Base-by-base conservation (phyloP, 108 stramenopile species). In the Nannochloropsis gaditana region DNA sequence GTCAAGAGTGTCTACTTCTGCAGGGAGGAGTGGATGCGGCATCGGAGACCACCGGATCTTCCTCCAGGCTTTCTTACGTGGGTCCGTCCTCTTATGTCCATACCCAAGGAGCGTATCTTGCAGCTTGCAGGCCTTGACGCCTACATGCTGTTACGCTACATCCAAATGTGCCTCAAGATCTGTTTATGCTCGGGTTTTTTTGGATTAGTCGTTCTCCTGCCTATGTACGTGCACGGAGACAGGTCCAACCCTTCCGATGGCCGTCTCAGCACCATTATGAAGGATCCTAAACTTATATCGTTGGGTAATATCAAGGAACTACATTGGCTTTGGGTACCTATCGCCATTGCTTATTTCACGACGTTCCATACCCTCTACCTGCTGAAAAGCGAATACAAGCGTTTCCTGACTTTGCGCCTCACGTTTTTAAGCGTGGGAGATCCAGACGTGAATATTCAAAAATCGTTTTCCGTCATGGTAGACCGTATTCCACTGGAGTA, bases 141-240 rank as follows among this genome's bases (percentile, higher is more conserved):
- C 15, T 86, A 86, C 83, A 86, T 86, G 86, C 86, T 86, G 21
- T 31, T 86, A 21, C 17, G 86, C 17, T 86, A 45, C 42, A 80
- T 86, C 9, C 45, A 17, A 10, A 3, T 86, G 19, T 86, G 86
- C 41, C 31, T 83, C 81, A 79, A 82, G 21, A 15, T 80, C 3
- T 45, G 42, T 43, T 83, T 81, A 19, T 86, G 81, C 41, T 83
- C 82, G 11, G 47, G 41, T 43, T 86, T 86, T 41, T 83, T 83
- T 45, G 86, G 86, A 47, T 44, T 80, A 44, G 82, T 82, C 11
- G 11, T 86, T 10, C 82, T 86, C 2, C 82, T 80, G 31, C 86
- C 86, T 86, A 31, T 86, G 19, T 86, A 86, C 81, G 11, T 21
- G 5, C 81, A 81, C 21, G 45, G 73, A 31, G 45, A 43, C 44